Base-by-base conservation (phyloP, 805 yeast species). In the Cyberlindnera saturnus region DNA sequence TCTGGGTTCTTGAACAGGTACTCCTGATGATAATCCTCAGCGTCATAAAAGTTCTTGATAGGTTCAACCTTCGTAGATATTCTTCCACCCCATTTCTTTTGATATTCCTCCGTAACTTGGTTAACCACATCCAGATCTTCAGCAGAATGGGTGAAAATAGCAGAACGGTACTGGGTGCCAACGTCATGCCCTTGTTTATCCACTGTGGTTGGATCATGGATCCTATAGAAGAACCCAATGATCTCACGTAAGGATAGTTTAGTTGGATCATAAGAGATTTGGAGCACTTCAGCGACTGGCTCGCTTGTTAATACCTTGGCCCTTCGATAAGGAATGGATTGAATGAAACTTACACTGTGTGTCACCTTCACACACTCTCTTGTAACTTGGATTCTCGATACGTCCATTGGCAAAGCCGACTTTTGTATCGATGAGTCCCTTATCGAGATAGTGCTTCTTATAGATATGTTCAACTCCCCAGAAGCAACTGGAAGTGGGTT, bases 321-420 rank as follows among this genome's bases (percentile, higher is more conserved):
- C 3, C 9, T 8, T 10, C 28, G 28, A 23, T 23, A 10, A 23
- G 28, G 28, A 23, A 23, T 2, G 6, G 11, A 23, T 9, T 9
- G 11, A 23, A 23, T 23, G 26, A n/a, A 23, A 36, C 38, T 36
- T 14, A 36, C 44, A 67, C 43, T 76, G 74, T 1, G 97, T 88
- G n/a, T 70, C 68, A 26, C 90, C 91, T 5, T 75, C 62, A 62
- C 95, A 86, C 4, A 91, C 96, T 42, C 73, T 66, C 53, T 77
- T 71, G 66, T 91, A 91, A 1, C 77, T 64, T 17, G 90, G 88
- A 7, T 41, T 39, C 34, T 64, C 56, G 1, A 52, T 38, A 2
- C 69, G 65, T 10, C 98, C 98, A 50, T 93, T 95, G 37, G 96
- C 86, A 63, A 82, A 93, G 3, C 99, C 99, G 11, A 91, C 98